A percentile compares a stretch with the other conserved stretches of the same genome.
Conservation (phyloP, 2,329 filamentous ascomycete genomes). For the Penicillium sp. region DNA sequence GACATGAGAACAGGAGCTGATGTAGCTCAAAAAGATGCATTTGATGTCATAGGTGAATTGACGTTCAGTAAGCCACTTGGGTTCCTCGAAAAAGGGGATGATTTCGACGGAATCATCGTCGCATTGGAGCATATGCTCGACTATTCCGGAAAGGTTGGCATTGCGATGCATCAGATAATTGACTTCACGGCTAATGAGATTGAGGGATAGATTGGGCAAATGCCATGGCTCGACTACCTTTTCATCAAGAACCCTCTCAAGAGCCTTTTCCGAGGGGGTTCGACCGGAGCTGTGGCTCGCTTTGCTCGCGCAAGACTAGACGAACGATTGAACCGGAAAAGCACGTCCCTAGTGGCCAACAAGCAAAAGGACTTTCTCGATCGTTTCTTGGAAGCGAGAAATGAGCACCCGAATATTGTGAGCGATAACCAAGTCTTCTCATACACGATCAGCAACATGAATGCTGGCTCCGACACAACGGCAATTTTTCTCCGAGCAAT, state of each 20-base stretch:
- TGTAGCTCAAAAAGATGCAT: slow-evolving; percentile 22
- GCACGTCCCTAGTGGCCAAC: background rate
- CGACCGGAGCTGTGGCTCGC: slow-evolving; percentile 23
- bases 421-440: slow-evolving; percentile 29
- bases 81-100: slow-evolving; percentile 34
- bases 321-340: slow-evolving; percentile 19
- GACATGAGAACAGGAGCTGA: background rate
- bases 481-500: slow-evolving; percentile 34
- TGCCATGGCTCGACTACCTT: slow-evolving; percentile 40
- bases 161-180: no score
- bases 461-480: slow-evolving; percentile 39
- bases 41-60: slow-evolving; percentile 40
- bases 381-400: slow-evolving; percentile 32
- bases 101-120: slow-evolving; percentile 36
- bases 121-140: slow-evolving; percentile 31
- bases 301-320: slow-evolving; percentile 25
- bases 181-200: background rate
- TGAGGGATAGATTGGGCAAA: slow-evolving; percentile 28
- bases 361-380: slow-evolving; percentile 29
- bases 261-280: slow-evolving; percentile 17
- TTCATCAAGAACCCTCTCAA: slow-evolving; percentile 36
- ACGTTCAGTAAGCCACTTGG: slow-evolving; percentile 38
- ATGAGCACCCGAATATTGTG: slow-evolving; percentile 25
- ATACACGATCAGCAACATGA: slow-evolving; percentile 31
- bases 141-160: slow-evolving; percentile 24